Evolutionary conservation across 805 yeast species (phyloP).

Genomic region (Saccharomyces kudriavzevii): DNA sequence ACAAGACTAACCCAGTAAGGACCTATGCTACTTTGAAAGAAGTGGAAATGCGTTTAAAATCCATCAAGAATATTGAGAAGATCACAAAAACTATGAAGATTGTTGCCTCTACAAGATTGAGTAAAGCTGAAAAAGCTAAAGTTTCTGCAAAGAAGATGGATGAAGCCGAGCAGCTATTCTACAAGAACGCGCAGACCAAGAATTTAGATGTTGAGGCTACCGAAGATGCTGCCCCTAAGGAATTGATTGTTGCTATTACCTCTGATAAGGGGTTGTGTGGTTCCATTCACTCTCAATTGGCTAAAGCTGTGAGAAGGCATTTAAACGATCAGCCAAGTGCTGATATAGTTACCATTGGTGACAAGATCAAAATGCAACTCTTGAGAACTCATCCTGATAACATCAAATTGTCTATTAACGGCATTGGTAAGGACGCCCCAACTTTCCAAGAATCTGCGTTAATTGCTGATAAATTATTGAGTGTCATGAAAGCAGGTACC

Average conservation of each 20-base stretch:
- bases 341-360: slow-evolving; percentile 86
- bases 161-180: slow-evolving; percentile 71
- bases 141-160: slow-evolving; percentile 76
- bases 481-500: slow-evolving; percentile 28
- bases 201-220: slow-evolving; percentile 38
- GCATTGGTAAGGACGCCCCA: slow-evolving; percentile 96
- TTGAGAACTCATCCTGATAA: slow-evolving; percentile 68
- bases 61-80: slow-evolving; percentile 97
- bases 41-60: slow-evolving; percentile 94
- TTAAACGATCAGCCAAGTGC: slow-evolving; percentile 58
- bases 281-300: slow-evolving; percentile 90
- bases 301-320: slow-evolving; percentile 76
- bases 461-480: slow-evolving; percentile 74
- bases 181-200: slow-evolving; percentile 71
- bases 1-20: slow-evolving; percentile 35
- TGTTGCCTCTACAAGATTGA: slow-evolving; percentile 95
- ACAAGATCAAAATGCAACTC: slow-evolving; percentile 84
- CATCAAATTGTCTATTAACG: slow-evolving; percentile 71
- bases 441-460: slow-evolving; percentile 83
- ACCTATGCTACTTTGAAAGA: slow-evolving; percentile 97
- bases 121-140: slow-evolving; percentile 94
- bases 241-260: slow-evolving; percentile 78
- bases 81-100: slow-evolving; percentile 99
- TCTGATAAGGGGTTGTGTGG: slow-evolving; percentile 99
- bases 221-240: slow-evolving; percentile 43